These are phyloP conservation scores for Solanum sejunctum DNA, from an alignment of 257 asterid species.

Conservation along the genomic window DNA sequence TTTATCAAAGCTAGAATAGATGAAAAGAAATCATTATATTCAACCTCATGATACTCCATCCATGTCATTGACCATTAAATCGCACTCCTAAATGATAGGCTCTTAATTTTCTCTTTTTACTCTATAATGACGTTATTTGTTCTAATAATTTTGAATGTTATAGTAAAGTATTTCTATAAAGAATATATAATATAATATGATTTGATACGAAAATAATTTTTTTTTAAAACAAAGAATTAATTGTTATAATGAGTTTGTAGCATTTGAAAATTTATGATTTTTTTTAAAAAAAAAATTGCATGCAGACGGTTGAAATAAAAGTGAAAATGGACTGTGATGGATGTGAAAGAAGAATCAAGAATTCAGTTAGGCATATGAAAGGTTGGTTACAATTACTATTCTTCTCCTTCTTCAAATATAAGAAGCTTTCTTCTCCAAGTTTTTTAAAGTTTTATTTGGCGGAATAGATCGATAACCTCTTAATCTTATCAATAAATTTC, in stretches of 20 bases:
- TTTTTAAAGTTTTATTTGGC: neutral
- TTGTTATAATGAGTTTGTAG: neutral
- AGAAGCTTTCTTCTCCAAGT: neutral
- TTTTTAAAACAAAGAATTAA: too few species aligned
- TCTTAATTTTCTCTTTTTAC: neutral
- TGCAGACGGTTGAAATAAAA: conserved; percentile 79
- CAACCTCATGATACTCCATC: too few species aligned
- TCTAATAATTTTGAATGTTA: neutral
- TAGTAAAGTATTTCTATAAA: too few species aligned
- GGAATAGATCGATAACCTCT: neutral
- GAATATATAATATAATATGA: too few species aligned
- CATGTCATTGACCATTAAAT: neutral
- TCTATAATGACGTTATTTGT: neutral
- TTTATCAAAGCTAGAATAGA: too few species aligned
- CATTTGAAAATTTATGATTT: neutral
- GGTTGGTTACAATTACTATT: conserved; percentile 17
- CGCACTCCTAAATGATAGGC: too few species aligned
- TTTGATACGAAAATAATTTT: too few species aligned
- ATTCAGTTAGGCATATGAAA: conserved; percentile 58
- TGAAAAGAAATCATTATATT: too few species aligned
- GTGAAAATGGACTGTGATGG: conserved; percentile 94
- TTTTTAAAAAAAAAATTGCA: neutral
- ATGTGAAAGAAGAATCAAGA: conserved; percentile 76
- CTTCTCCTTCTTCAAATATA: neutral
- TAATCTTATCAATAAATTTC: neutral